These are phyloP conservation scores for Leptographium galeiforme DNA, from an alignment of 2,329 filamentous ascomycete species.

Conservation along the genomic window DNA sequence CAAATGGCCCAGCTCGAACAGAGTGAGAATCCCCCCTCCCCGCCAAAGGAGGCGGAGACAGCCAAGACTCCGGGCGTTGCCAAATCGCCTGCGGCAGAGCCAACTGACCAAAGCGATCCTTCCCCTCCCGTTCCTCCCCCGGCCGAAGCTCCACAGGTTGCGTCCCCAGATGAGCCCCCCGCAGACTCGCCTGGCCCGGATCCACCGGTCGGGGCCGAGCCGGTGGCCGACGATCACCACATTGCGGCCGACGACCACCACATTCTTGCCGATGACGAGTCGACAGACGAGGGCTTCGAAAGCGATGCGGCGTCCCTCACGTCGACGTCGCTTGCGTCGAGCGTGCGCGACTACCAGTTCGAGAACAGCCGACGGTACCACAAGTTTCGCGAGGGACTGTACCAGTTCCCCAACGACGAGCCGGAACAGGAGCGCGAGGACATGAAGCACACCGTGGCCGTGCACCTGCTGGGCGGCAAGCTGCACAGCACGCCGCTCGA, in stretches of 20 bases:
- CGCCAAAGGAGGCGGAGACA: too few relatives aligned
- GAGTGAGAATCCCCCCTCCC: too few relatives aligned
- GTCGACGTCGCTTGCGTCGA: slow-evolving; percentile 14
- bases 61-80: too few relatives aligned
- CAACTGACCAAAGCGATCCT: too few relatives aligned
- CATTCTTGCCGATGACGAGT: background rate
- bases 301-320: slow-evolving; percentile 3
- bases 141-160: too few relatives aligned
- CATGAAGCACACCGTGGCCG: slow-evolving; percentile 39
- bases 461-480: slow-evolving; percentile 31
- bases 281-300: slow-evolving; percentile 17
- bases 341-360: slow-evolving; percentile 14
- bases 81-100: too few relatives aligned
- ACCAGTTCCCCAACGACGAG: slow-evolving; percentile 25
- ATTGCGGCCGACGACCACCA: background rate
- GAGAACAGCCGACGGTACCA: slow-evolving; percentile 18
- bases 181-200: background rate
- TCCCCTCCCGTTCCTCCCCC: too few relatives aligned
- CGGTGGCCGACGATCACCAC: background rate
- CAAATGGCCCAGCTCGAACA: too few relatives aligned
- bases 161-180: too few relatives aligned
- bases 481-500: slow-evolving; percentile 33
- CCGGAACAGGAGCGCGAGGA: slow-evolving; percentile 29
- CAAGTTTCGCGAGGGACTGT: slow-evolving; percentile 14
- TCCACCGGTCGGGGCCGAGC: background rate